Conservation (phyloP, 2,329 filamentous ascomycete species). For the Rhexocercosporidium sp. region DNA sequence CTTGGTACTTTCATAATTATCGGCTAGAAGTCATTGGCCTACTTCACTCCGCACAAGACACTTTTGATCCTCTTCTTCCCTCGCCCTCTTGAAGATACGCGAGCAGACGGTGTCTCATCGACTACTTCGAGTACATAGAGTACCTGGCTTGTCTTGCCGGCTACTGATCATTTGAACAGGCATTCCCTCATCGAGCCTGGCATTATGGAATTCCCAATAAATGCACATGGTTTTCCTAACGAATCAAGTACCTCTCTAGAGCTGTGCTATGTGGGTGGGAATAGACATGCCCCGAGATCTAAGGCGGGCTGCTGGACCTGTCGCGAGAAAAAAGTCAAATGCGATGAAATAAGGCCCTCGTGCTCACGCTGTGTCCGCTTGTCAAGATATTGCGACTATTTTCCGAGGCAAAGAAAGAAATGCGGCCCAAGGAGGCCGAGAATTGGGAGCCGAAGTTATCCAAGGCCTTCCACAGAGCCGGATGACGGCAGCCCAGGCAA, state of each 20-base stretch:
- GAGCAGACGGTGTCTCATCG: too few species aligned
- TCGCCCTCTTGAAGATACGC: too few species aligned
- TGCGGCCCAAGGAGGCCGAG: neutral
- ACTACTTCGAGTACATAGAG: neutral
- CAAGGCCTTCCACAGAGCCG: neutral
- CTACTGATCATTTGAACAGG: too few species aligned
- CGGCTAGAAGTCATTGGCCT: too few species aligned
- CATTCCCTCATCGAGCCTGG: neutral
- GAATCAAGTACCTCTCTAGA: neutral
- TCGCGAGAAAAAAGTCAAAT: neutral
- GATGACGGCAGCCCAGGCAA: neutral
- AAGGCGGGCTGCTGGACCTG: conserved; percentile 11
- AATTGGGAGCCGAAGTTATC: neutral
- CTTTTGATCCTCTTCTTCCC: too few species aligned
- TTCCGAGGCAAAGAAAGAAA: neutral
- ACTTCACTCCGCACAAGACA: too few species aligned
- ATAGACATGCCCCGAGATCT: neutral
- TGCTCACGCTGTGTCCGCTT: neutral
- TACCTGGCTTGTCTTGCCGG: neutral
- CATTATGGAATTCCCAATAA: neutral
- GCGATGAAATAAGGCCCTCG: conserved; percentile 2
- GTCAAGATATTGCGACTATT: conserved; percentile 1
- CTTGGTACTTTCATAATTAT: too few species aligned
- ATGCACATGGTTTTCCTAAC: neutral
- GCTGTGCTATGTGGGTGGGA: neutral